Percentiles rank a stretch among this genome's conserved stretches.
These are phyloP conservation scores for Hsuehochloa calcarea DNA, from an alignment of 176 grass and related monocot species.

Conservation along the genomic window DNA sequence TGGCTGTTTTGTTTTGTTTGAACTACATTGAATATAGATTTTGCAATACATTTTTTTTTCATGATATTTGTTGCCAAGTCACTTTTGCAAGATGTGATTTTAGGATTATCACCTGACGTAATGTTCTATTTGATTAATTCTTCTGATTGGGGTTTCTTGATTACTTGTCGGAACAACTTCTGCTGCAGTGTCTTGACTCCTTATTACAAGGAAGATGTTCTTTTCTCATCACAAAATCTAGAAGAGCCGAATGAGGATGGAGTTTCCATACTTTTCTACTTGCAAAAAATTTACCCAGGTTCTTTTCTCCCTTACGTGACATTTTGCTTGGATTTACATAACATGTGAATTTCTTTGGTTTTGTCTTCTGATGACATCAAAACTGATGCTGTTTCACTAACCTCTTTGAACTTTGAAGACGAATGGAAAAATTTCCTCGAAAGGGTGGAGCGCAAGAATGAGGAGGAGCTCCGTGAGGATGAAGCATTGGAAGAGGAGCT, in stretches of 20 bases:
- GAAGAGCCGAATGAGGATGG: constrained; percentile 92
- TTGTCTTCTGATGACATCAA: constrained; percentile 9
- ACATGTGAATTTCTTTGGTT: background rate
- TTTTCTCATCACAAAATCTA: constrained; percentile 72
- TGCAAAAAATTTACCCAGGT: constrained; percentile 99
- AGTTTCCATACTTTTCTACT: constrained; percentile 96
- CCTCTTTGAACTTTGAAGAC: constrained; percentile 46
- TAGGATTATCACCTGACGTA: background rate
- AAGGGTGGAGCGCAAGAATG: constrained; percentile 48
- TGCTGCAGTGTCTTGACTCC: constrained; percentile 82
- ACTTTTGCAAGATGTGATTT: background rate
- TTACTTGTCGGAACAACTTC: constrained; percentile 23
- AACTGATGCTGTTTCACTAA: constrained; percentile 25
- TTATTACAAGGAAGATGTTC: constrained; percentile 96
- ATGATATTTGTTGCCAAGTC: background rate
- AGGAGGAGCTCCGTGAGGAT: constrained; percentile 64
- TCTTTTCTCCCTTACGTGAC: background rate
- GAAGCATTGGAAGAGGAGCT: constrained; percentile 80
- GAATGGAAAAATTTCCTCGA: constrained; percentile 95
- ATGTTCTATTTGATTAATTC: constrained; percentile 17
- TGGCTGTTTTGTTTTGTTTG: background rate
- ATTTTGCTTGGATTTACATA: constrained; percentile 26
- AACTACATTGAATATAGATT: background rate
- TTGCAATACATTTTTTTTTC: background rate
- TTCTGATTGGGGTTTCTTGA: background rate